Percentiles rank a stretch among this genome's conserved stretches.
Evolutionary conservation across 345 rosid genomes (phyloP).

Genomic region (Sisymbrium altissimum): DNA sequence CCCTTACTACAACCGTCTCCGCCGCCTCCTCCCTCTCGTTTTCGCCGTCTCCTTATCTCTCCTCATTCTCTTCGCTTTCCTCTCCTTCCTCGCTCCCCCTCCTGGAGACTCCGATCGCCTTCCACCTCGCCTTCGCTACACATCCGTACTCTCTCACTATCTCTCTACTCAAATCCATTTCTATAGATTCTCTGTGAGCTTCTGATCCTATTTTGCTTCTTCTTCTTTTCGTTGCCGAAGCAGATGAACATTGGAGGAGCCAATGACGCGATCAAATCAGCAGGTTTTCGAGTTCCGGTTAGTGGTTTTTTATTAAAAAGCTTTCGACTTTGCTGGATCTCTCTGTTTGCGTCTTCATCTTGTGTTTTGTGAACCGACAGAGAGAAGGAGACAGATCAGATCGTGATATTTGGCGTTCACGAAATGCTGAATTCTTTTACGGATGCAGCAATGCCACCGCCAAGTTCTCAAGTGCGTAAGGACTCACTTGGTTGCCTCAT

Average conservation of each 20-base stretch:
- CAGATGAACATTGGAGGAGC: slow-evolving; percentile 29
- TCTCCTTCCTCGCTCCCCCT: slow-evolving; percentile 70
- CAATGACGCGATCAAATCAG: slow-evolving; percentile 30
- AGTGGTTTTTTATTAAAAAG: slow-evolving; percentile 24
- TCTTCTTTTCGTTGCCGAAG: background rate
- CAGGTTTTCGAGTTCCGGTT: slow-evolving; percentile 66
- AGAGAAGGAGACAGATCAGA: slow-evolving; percentile 56
- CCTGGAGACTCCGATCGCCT: slow-evolving; percentile 38
- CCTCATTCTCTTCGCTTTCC: slow-evolving; percentile 61
- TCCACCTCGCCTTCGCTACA: slow-evolving; percentile 27
- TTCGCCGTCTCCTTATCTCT: slow-evolving; percentile 50
- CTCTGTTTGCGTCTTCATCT: background rate
- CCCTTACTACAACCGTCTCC: slow-evolving; percentile 46
- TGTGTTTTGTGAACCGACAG: slow-evolving; percentile 29
- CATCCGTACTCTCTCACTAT: slow-evolving; percentile 31
- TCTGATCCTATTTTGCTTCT: background rate
- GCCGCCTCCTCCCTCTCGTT: slow-evolving; percentile 48
- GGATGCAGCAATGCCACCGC: slow-evolving; percentile 77
- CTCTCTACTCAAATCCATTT: background rate
- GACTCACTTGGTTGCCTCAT: background rate
- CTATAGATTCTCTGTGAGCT: background rate
- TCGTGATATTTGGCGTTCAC: slow-evolving; percentile 79
- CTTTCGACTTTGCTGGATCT: slow-evolving; percentile 19
- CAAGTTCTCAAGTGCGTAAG: slow-evolving; percentile 52
- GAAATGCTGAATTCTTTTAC: slow-evolving; percentile 48